Percentiles rank a stretch among this genome's conserved stretches.
Conservation (phyloP, 177 flowering plant genomes). For the Tripterygium wilfordii region DNA sequence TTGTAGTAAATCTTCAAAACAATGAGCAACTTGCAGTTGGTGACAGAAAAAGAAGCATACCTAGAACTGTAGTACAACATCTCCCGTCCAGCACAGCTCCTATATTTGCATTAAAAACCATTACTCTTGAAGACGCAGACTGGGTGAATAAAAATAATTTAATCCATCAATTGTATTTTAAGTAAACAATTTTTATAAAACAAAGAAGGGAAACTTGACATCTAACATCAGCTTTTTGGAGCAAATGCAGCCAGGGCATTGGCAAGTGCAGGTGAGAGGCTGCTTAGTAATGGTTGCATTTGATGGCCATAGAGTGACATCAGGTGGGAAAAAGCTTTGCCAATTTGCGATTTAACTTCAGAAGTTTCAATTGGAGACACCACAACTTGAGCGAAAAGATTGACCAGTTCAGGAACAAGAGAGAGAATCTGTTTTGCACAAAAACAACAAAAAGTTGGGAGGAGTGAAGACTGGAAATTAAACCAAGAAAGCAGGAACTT, state of each 20-base stretch:
- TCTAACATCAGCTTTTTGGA: slow-evolving; percentile 36
- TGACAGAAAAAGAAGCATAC: no score
- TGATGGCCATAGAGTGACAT: slow-evolving; percentile 84
- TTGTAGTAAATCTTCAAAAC: no score
- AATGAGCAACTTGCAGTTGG: no score
- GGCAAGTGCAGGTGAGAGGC: slow-evolving; percentile 76
- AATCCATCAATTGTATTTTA: no score
- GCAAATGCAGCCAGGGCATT: slow-evolving; percentile 75
- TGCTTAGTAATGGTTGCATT: slow-evolving; percentile 79
- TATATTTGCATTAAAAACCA: no score
- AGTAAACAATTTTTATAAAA: no score
- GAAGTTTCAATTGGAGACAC: slow-evolving; percentile 69
- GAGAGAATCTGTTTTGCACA: slow-evolving; percentile 52
- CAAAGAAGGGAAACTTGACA: background rate
- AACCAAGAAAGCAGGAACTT: background rate
- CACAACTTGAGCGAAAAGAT: slow-evolving; percentile 76
- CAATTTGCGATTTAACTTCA: slow-evolving; percentile 76
- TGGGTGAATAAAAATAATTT: no score
- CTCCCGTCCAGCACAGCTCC: no score
- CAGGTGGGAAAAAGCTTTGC: slow-evolving; percentile 78
- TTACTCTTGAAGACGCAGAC: no score
- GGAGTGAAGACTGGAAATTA: background rate
- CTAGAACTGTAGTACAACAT: no score
- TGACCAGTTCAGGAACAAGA: slow-evolving; percentile 75
- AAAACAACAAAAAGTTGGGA: slow-evolving; percentile 2